These are phyloP conservation scores for Poa pratensis DNA, from an alignment of 176 grass and related monocot genomes.

Conservation along the genomic window DNA sequence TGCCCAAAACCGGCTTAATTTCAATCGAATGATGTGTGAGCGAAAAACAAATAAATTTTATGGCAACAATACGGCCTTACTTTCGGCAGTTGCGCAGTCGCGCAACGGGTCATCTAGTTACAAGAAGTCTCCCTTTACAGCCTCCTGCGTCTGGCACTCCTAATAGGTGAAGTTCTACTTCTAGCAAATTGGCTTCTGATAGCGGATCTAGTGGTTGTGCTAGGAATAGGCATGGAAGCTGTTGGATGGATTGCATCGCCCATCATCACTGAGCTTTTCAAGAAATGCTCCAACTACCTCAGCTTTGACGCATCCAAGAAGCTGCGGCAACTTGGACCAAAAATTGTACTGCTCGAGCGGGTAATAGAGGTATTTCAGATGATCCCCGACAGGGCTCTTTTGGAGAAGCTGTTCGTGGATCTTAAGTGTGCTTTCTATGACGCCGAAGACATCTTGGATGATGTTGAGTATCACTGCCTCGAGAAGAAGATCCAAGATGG, in stretches of 20 bases:
- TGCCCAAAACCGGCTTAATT: no score
- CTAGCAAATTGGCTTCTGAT: neutral
- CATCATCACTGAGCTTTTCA: slow-evolving; percentile 14
- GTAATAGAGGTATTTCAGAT: neutral
- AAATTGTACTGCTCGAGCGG: neutral
- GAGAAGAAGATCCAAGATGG: slow-evolving; percentile 26
- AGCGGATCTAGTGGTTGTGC: neutral
- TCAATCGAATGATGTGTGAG: no score
- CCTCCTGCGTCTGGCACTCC: neutral
- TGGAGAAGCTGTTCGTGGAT: neutral
- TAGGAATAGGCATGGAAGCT: neutral
- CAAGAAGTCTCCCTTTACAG: neutral
- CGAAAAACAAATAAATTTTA: no score
- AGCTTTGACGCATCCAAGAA: neutral
- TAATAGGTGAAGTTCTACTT: neutral
- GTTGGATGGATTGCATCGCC: slow-evolving; percentile 9
- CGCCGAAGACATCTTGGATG: slow-evolving; percentile 41
- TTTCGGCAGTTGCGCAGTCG: no score
- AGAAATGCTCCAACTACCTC: neutral
- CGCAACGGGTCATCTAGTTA: no score
- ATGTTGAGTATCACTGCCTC: slow-evolving; percentile 43
- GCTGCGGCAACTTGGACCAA: slow-evolving; percentile 8
- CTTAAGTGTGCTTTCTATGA: slow-evolving; percentile 42
- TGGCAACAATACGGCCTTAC: no score
- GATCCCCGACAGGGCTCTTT: neutral